phyloP scores from a whole-genome alignment of 768 basidiomycete genomes.

The Hydnum rufescens region DNA sequence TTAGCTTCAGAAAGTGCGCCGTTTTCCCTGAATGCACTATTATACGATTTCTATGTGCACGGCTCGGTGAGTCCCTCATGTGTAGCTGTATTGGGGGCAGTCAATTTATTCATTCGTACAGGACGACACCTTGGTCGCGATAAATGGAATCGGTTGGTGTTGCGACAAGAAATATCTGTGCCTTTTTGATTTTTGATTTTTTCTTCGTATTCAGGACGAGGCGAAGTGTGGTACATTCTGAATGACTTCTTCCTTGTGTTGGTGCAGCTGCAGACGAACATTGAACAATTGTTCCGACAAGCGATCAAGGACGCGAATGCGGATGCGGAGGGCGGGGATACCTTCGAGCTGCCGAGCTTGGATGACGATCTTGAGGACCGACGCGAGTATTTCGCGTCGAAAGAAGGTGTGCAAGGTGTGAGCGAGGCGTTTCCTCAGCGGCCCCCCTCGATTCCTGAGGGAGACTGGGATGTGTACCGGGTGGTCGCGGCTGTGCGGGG shows the following conservation, averaged over 20 bases:
- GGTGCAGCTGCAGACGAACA: slow-evolving; percentile 27
- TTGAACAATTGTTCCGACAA: slow-evolving; percentile 28
- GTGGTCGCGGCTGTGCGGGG: slow-evolving; percentile 24
- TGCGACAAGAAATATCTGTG: not conserved
- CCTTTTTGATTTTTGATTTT: not conserved
- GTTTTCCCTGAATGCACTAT: slow-evolving; percentile 37
- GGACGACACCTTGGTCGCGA: slow-evolving; percentile 1
- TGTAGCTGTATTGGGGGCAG: too few relatives aligned
- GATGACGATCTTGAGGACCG: slow-evolving; percentile 12
- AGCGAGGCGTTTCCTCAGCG: not conserved
- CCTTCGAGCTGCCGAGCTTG: not conserved
- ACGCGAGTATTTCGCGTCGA: slow-evolving; percentile 10
- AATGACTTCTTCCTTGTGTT: slow-evolving; percentile 37
- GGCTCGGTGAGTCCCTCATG: slow-evolving; percentile 27
- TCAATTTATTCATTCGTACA: slow-evolving; percentile 10
- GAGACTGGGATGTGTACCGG: slow-evolving; percentile 37
- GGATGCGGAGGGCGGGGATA: too few relatives aligned
- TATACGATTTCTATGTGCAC: slow-evolving; percentile 49
- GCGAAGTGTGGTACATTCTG: slow-evolving; percentile 45
- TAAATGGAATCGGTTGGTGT: not conserved
- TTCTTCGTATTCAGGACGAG: slow-evolving; percentile 18
- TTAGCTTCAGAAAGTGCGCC: slow-evolving; percentile 1
- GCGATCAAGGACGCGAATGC: slow-evolving; percentile 13
- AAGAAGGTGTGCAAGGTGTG: slow-evolving; percentile 15
- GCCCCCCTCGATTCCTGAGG: slow-evolving; percentile 14